A percentile compares a stretch with the other conserved stretches of the same genome.
These are phyloP conservation scores for Fusarium albidum DNA, from an alignment of 2,329 filamentous ascomycete genomes.

Conservation along the genomic window DNA sequence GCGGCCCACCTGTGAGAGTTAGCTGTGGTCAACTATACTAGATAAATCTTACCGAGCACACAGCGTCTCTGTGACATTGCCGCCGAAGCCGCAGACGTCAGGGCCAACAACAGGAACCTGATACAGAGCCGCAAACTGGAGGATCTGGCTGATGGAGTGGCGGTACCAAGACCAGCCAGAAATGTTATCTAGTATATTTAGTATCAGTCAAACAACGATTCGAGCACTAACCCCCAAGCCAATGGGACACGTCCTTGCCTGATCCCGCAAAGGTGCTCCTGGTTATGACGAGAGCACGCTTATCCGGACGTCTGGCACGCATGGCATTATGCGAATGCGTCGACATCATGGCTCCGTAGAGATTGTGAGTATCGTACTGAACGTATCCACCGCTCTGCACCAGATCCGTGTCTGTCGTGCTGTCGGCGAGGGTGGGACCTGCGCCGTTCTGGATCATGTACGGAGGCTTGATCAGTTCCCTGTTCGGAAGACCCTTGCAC, in stretches of 20 bases:
- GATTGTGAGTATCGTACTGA: constrained; percentile 72
- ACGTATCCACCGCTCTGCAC: constrained; percentile 30
- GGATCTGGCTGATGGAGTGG: constrained; percentile 63
- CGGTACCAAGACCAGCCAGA: constrained; percentile 66
- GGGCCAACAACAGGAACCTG: constrained; percentile 74
- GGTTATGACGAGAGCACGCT: constrained; percentile 77
- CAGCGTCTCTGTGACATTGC: constrained; percentile 52
- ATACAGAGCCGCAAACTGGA: constrained; percentile 70
- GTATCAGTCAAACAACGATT: no score
- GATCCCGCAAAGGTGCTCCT: constrained; percentile 79
- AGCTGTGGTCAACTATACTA: background rate
- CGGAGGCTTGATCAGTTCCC: constrained; percentile 33
- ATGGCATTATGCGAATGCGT: constrained; percentile 70
- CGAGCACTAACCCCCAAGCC: constrained; percentile 54
- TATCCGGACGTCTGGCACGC: constrained; percentile 67
- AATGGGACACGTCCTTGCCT: constrained; percentile 69
- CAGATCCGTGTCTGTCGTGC: constrained; percentile 36
- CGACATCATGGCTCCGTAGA: constrained; percentile 82
- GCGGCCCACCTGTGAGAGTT: constrained; percentile 63
- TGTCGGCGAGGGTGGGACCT: constrained; percentile 34
- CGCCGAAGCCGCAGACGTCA: constrained; percentile 81
- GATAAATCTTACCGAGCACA: constrained; percentile 30
- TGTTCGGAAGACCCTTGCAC: constrained; percentile 37
- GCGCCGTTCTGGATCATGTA: constrained; percentile 41
- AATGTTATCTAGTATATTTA: constrained; percentile 36